Evolutionary conservation across 495 filamentous ascomycete genomes (phyloP).

Genomic region (Pseudevernia furfuracea): DNA sequence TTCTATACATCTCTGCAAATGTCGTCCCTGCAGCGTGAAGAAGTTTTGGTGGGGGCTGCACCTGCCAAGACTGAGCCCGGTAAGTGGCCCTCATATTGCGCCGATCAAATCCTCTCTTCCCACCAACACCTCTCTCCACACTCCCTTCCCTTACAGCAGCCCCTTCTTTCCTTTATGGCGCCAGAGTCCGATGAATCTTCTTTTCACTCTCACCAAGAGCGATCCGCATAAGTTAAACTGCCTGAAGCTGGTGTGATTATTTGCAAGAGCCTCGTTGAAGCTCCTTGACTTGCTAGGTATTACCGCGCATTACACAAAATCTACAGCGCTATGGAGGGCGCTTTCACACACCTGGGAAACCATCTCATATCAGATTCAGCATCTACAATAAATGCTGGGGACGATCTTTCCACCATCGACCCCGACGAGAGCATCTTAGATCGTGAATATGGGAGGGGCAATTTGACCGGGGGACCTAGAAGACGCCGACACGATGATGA

Average conservation of each 20-base stretch:
- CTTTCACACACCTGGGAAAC: conserved; percentile 79
- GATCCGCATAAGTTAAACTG: not conserved
- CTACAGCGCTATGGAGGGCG: conserved; percentile 59
- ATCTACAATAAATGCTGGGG: conserved; percentile 65
- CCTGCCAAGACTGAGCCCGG: not conserved
- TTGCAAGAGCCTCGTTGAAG: conserved; percentile 2
- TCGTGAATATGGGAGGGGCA: conserved; percentile 55
- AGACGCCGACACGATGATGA: conserved; percentile 73
- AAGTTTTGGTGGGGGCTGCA: not conserved
- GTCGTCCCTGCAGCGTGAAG: not conserved
- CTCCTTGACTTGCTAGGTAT: conserved; percentile 7
- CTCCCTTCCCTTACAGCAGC: not conserved
- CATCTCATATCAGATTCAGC: conserved; percentile 68
- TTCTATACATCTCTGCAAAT: not conserved
- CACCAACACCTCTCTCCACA: conserved; percentile 2
- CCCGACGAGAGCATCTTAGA: conserved; percentile 69
- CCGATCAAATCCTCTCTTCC: conserved; percentile 13
- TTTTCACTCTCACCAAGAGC: not conserved
- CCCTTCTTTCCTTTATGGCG: conserved; percentile 7
- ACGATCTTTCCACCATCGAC: conserved; percentile 60
- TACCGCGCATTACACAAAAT: not conserved
- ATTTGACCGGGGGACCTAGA: conserved; percentile 50
- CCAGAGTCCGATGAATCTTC: not conserved
- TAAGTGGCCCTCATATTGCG: not conserved
- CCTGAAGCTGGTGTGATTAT: not conserved